phyloP scores from a whole-genome alignment of 495 filamentous ascomycete genomes.

The Gamarada debralockiae region DNA sequence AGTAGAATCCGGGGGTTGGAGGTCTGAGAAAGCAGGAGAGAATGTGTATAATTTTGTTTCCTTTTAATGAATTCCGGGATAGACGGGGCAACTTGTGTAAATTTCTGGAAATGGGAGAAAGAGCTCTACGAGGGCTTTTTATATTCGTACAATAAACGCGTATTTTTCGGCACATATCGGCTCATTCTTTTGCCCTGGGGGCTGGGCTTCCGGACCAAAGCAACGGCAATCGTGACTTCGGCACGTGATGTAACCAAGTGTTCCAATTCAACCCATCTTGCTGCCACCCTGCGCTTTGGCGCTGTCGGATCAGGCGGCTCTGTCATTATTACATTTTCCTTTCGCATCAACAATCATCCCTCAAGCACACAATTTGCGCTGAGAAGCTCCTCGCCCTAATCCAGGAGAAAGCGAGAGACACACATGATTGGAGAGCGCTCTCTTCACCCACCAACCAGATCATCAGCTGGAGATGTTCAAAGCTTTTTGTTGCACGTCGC shows the following conservation, averaged over 20 bases:
- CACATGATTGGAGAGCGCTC: too few species aligned
- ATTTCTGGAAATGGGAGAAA: not conserved
- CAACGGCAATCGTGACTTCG: too few species aligned
- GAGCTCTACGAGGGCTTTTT: not conserved
- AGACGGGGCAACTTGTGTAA: slow-evolving; percentile 3
- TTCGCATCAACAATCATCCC: too few species aligned
- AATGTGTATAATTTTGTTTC: slow-evolving; percentile 2
- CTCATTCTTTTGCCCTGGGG: not conserved
- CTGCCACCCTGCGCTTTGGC: too few species aligned
- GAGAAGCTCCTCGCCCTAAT: too few species aligned
- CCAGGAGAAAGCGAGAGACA: too few species aligned
- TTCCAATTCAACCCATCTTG: too few species aligned
- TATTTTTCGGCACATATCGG: not conserved
- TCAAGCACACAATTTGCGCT: too few species aligned
- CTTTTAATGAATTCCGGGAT: slow-evolving; percentile 20
- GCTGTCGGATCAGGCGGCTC: too few species aligned
- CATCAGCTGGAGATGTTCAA: not conserved
- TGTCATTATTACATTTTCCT: too few species aligned
- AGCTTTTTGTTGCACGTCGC: slow-evolving; percentile 10
- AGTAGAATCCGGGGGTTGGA: not conserved
- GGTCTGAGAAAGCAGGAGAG: slow-evolving; percentile 1
- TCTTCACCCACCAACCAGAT: not conserved
- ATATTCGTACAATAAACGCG: not conserved
- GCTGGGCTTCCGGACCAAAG: not conserved
- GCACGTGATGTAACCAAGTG: too few species aligned